Evolutionary conservation across 129 eudicot genomes (phyloP), one percentile per base, ranked within the genome.

Genomic region (Oenanthe sinensis): DNA sequence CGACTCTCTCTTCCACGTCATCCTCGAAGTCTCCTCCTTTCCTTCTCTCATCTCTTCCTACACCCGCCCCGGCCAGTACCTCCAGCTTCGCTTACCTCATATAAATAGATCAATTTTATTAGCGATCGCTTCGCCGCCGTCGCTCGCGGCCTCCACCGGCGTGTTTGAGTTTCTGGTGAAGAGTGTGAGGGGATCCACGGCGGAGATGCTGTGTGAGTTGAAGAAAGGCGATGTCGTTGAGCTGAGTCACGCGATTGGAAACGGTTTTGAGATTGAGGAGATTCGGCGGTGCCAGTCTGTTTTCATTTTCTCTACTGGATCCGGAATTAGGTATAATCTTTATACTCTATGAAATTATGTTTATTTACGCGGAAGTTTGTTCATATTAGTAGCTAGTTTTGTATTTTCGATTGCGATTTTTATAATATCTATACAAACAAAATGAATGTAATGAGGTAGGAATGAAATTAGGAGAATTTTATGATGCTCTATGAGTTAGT

Each of bases 51-150:
- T 92, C 30, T 68, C 89, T 22, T 85, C 99, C 2, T 83, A 96
- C 83, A 83, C 92, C 47, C 80, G 81, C 2, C 82, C 99, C 30
- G 97, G 99, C 19, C 99, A 96, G 82, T 96, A 92, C 54, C 88
- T 96, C 22, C 99, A 96, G 87, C 88, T 96, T 71, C 89, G 97
- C 0, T 79, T 92, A 0, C 91, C 90, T 36, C 81, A 88, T 71
- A 83, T 80, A 7, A 81, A 88, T 62, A 88, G 83, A 40, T 90
- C 97, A 4, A 73, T 95, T 36, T 86, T 96, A 63, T 81, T 92
- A 70, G 96, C 99, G 70, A 92, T 96, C 65, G 99, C 99, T 0
- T 96, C 99, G 42, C 97, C 97, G 50, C 99, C 99, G 48, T 69
- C 88, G 0, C 30, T 78, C 50, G 88, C 96, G 14, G 78, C 79